Evolutionary conservation across 305 asterid genomes (phyloP).

Genomic region (Euphrasia arctica): DNA sequence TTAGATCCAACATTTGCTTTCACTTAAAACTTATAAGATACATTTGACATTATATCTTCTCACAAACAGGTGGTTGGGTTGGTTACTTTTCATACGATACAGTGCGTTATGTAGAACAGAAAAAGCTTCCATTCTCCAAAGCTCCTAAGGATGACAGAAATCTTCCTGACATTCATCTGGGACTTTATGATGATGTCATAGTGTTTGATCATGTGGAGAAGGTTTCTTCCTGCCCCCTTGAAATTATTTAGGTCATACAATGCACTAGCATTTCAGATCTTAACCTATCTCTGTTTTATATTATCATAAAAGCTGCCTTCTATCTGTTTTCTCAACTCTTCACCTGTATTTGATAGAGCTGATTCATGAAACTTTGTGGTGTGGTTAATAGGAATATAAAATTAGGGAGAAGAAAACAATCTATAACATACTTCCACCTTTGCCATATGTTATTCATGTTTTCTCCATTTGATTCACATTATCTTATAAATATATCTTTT

Average conservation of each 20-base stretch:
- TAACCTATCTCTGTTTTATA: slow-evolving; percentile 3
- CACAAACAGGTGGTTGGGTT: slow-evolving; percentile 94
- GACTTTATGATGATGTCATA: slow-evolving; percentile 87
- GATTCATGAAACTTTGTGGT: slow-evolving; percentile 15
- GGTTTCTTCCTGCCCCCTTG: slow-evolving; percentile 42
- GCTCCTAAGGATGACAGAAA: slow-evolving; percentile 87
- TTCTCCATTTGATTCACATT: slow-evolving; percentile 2
- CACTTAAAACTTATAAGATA: neutral
- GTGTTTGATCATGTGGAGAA: slow-evolving; percentile 98
- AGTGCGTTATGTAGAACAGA: slow-evolving; percentile 89
- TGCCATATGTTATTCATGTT: neutral
- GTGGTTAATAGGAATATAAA: slow-evolving; percentile 16
- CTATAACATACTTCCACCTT: slow-evolving; percentile 10
- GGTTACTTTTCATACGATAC: slow-evolving; percentile 96
- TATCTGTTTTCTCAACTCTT: slow-evolving; percentile 18
- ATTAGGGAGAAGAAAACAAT: slow-evolving; percentile 5
- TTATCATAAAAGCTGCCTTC: slow-evolving; percentile 17
- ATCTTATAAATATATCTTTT: neutral
- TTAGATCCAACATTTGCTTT: slow-evolving; percentile 4
- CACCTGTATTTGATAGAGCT: slow-evolving; percentile 13
- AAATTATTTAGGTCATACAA: slow-evolving; percentile 5
- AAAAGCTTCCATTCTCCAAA: slow-evolving; percentile 75
- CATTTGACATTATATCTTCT: slow-evolving; percentile 25
- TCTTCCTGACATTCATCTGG: slow-evolving; percentile 94
- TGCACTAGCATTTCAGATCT: slow-evolving; percentile 14